These are phyloP conservation scores for Dictyophora rubrovolvata DNA, from an alignment of 768 basidiomycete species.

Conservation along the genomic window DNA sequence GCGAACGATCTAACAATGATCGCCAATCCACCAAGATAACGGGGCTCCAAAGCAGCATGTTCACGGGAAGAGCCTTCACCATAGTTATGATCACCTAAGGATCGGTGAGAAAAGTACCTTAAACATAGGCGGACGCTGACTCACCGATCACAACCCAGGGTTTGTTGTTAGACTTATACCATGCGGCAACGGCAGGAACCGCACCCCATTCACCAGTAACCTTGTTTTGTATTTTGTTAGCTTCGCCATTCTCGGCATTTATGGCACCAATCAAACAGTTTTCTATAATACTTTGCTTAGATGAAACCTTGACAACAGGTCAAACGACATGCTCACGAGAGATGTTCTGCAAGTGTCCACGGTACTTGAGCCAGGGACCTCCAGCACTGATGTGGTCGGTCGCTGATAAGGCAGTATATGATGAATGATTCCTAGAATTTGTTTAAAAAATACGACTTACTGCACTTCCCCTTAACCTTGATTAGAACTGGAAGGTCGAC, in stretches of 20 bases:
- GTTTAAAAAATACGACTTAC: slow-evolving; percentile 33
- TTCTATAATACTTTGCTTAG: slow-evolving; percentile 34
- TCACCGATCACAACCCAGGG: slow-evolving; percentile 94
- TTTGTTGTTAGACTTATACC: slow-evolving; percentile 82
- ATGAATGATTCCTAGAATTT: neutral
- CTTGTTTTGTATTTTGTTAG: slow-evolving; percentile 92
- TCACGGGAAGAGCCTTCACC: slow-evolving; percentile 98
- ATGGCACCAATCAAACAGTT: slow-evolving; percentile 98
- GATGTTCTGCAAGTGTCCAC: slow-evolving; percentile 97
- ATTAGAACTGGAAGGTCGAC: slow-evolving; percentile 86
- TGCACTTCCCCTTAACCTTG: slow-evolving; percentile 99
- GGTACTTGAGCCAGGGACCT: slow-evolving; percentile 99
- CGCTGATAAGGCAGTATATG: slow-evolving; percentile 28
- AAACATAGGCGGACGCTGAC: slow-evolving; percentile 13
- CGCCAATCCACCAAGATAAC: slow-evolving; percentile 89
- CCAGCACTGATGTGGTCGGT: slow-evolving; percentile 96
- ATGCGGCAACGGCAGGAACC: slow-evolving; percentile 77
- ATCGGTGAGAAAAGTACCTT: neutral
- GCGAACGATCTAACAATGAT: slow-evolving; percentile 96
- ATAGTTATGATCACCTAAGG: slow-evolving; percentile 65
- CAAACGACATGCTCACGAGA: slow-evolving; percentile 49
- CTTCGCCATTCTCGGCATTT: slow-evolving; percentile 89
- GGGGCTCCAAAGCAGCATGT: slow-evolving; percentile 93
- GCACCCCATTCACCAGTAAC: slow-evolving; percentile 74
- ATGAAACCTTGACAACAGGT: neutral